These are phyloP conservation scores for Knoxdaviesia proteae DNA, from an alignment of 2,329 filamentous ascomycete species.

Conservation along the genomic window DNA sequence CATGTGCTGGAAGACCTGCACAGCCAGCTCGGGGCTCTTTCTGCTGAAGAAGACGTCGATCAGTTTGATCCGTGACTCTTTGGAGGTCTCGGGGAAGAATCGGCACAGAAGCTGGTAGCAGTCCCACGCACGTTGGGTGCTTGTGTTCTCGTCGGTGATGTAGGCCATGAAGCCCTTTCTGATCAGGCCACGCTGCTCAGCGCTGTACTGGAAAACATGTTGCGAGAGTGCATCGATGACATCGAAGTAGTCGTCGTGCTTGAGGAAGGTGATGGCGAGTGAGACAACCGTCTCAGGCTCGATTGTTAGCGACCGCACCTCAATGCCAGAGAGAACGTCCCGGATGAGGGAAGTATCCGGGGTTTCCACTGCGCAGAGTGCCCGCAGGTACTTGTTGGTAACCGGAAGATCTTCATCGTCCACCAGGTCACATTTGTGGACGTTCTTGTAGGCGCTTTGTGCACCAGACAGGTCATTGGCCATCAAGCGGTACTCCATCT, in stretches of 20 bases:
- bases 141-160: constrained; percentile 40
- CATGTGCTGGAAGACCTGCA: constrained; percentile 82
- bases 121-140: constrained; percentile 42
- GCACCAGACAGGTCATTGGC: constrained; percentile 54
- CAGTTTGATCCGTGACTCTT: constrained; percentile 42
- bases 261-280: constrained; percentile 54
- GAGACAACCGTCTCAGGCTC: constrained; percentile 54
- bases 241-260: constrained; percentile 56
- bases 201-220: constrained; percentile 49
- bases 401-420: constrained; percentile 36
- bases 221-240: constrained; percentile 65
- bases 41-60: constrained; percentile 72
- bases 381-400: constrained; percentile 52
- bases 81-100: constrained; percentile 44
- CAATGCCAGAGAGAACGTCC: constrained; percentile 50
- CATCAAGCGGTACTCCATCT: constrained; percentile 57
- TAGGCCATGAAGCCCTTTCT: constrained; percentile 46
- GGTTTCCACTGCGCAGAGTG: constrained; percentile 38
- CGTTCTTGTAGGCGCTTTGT: constrained; percentile 38
- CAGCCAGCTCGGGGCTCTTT: constrained; percentile 63
- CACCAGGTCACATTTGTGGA: constrained; percentile 31
- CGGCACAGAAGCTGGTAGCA: constrained; percentile 44
- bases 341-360: constrained; percentile 52
- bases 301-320: constrained; percentile 47
- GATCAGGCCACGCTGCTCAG: constrained; percentile 46